phyloP scores from a whole-genome alignment of 352 stramenopile species.

The Phytophthora kernoviae region DNA sequence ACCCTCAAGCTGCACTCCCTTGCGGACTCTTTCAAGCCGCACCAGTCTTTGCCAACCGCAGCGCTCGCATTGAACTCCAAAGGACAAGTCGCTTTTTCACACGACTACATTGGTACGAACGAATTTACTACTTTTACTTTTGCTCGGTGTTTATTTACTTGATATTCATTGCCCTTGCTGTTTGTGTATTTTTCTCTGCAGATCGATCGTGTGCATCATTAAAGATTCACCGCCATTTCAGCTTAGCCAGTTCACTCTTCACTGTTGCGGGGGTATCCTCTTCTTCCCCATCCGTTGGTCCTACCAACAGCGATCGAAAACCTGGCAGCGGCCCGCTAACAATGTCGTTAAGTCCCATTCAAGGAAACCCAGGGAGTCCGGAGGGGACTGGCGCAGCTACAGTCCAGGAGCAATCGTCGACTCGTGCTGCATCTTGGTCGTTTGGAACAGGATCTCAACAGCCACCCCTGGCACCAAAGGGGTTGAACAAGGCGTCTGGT shows the following conservation, averaged over 20 bases:
- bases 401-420: slow-evolving; percentile 21
- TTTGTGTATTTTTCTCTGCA: slow-evolving; percentile 25
- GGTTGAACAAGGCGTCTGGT: slow-evolving; percentile 21
- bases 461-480: slow-evolving; percentile 37
- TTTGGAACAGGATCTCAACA: slow-evolving; percentile 33
- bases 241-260: slow-evolving; percentile 66
- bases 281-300: slow-evolving; percentile 22
- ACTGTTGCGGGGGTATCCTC: slow-evolving; percentile 43
- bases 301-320: slow-evolving; percentile 28
- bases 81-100: slow-evolving; percentile 81
- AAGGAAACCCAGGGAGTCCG: slow-evolving; percentile 21
- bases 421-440: slow-evolving; percentile 30
- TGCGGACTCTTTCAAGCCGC: slow-evolving; percentile 80
- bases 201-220: slow-evolving; percentile 84
- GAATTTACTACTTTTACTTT: too few relatives aligned
- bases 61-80: slow-evolving; percentile 81
- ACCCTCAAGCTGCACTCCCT: slow-evolving; percentile 89
- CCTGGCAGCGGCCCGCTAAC: slow-evolving; percentile 15
- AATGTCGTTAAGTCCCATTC: slow-evolving; percentile 32
- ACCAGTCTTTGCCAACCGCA: slow-evolving; percentile 76
- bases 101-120: slow-evolving; percentile 80
- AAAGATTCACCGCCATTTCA: slow-evolving; percentile 80
- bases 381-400: slow-evolving; percentile 16
- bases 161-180: too few relatives aligned
- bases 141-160: too few relatives aligned